Evolutionary conservation across 2,329 filamentous ascomycete genomes (phyloP).

Genomic region (Claviceps lovelessii): DNA sequence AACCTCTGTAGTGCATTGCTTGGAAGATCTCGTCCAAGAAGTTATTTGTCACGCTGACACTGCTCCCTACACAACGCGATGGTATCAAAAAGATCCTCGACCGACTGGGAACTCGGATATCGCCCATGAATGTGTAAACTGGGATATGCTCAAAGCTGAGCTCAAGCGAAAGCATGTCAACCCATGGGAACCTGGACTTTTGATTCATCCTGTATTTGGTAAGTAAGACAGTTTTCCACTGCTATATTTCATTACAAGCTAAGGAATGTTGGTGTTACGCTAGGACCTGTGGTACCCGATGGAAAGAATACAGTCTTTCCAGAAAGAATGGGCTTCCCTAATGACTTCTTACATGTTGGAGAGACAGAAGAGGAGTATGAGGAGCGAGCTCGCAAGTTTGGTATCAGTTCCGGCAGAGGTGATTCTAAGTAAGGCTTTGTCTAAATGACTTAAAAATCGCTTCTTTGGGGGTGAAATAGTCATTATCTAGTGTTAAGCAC

Average conservation of each 20-base stretch:
- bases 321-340: not conserved
- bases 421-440: too few species aligned
- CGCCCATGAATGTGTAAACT: not conserved
- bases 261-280: not conserved
- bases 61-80: not conserved
- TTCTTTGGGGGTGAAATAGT: too few species aligned
- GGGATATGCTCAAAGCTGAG: not conserved
- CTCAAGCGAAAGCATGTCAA: not conserved
- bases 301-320: not conserved
- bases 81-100: not conserved
- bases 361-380: not conserved
- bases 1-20: not conserved
- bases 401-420: not conserved
- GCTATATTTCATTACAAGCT: not conserved
- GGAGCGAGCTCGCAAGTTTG: not conserved
- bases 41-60: not conserved
- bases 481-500: too few species aligned
- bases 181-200: conserved; percentile 1
- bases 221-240: not conserved
- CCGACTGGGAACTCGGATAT: not conserved
- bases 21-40: not conserved
- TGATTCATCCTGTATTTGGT: not conserved
- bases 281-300: not conserved
- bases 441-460: too few species aligned
- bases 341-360: not conserved